Evolutionary conservation across 495 filamentous ascomycete species (phyloP).

Genomic region (Annulohypoxylon stygium): DNA sequence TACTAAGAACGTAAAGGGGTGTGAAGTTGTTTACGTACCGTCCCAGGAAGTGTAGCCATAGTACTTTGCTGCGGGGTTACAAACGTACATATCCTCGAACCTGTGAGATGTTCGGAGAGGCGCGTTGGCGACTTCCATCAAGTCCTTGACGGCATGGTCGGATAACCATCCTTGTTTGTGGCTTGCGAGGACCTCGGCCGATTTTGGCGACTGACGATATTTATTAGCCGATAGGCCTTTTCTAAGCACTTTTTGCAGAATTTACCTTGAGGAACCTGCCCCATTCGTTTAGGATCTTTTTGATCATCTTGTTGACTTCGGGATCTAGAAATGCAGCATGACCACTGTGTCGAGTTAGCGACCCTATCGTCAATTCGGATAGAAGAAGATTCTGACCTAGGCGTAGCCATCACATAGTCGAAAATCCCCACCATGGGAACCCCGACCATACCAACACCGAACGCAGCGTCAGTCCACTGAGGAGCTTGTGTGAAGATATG

Average conservation of each 20-base stretch:
- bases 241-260: background rate
- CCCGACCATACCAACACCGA: slow-evolving; percentile 72
- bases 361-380: slow-evolving; percentile 43
- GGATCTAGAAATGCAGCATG: slow-evolving; percentile 74
- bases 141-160: slow-evolving; percentile 56
- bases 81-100: slow-evolving; percentile 67
- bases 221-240: background rate
- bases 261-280: slow-evolving; percentile 67
- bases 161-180: slow-evolving; percentile 73
- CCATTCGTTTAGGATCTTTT: slow-evolving; percentile 78
- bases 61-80: slow-evolving; percentile 62
- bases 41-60: slow-evolving; percentile 81
- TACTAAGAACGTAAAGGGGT: background rate
- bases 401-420: slow-evolving; percentile 80
- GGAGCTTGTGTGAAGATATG: slow-evolving; percentile 73
- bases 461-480: slow-evolving; percentile 67
- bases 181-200: slow-evolving; percentile 67
- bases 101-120: slow-evolving; percentile 55
- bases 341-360: slow-evolving; percentile 68
- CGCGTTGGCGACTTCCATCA: slow-evolving; percentile 64
- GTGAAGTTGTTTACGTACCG: slow-evolving; percentile 44
- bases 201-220: slow-evolving; percentile 61
- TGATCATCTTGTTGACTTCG: slow-evolving; percentile 75
- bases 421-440: slow-evolving; percentile 77
- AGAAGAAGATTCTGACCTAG: slow-evolving; percentile 64